A percentile compares a stretch with the other conserved stretches of the same genome.
Evolutionary conservation across 768 basidiomycete genomes (phyloP).

Genomic region (Agaricus sinodeliciosus): DNA sequence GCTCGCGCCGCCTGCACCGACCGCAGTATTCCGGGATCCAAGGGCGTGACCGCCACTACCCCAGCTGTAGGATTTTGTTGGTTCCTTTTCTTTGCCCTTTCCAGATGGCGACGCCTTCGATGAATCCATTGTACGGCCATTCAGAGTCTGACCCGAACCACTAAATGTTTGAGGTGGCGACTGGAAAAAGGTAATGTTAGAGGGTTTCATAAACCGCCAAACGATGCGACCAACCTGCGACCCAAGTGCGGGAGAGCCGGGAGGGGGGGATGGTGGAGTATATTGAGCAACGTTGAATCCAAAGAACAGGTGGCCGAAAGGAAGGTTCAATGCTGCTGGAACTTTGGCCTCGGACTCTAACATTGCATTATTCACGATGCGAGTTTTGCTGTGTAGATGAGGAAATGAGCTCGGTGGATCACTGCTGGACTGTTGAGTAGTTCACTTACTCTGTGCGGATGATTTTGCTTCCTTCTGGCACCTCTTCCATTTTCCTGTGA

Average conservation of each 20-base stretch:
- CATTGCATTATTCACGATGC: conserved; percentile 75
- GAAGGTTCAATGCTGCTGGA: conserved; percentile 85
- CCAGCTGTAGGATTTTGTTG: conserved; percentile 30
- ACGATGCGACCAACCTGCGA: conserved; percentile 20
- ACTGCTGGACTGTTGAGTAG: neutral
- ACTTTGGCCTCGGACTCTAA: conserved; percentile 71
- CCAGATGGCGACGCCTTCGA: conserved; percentile 25
- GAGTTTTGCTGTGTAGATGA: conserved; percentile 55
- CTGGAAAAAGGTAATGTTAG: conserved; percentile 17
- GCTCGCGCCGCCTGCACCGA: conserved; percentile 51
- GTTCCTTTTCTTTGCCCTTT: conserved; percentile 50
- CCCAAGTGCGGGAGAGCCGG: conserved; percentile 23
- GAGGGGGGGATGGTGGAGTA: conserved; percentile 37
- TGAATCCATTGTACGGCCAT: conserved; percentile 36
- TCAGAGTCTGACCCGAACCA: conserved; percentile 65
- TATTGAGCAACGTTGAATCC: conserved; percentile 82
- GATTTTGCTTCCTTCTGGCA: conserved; percentile 80
- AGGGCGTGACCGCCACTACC: conserved; percentile 46
- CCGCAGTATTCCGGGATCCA: conserved; percentile 31
- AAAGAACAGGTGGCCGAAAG: conserved; percentile 94
- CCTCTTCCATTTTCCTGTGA: conserved; percentile 74
- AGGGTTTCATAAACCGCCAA: neutral
- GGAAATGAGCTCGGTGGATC: conserved; percentile 8
- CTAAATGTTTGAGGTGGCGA: conserved; percentile 41
- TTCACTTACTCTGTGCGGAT: conserved; percentile 78